Percentiles rank a stretch among this genome's conserved stretches.
Conservation (phyloP, 1,284 basidiomycete species). For the Pseudozyma pruni region DNA sequence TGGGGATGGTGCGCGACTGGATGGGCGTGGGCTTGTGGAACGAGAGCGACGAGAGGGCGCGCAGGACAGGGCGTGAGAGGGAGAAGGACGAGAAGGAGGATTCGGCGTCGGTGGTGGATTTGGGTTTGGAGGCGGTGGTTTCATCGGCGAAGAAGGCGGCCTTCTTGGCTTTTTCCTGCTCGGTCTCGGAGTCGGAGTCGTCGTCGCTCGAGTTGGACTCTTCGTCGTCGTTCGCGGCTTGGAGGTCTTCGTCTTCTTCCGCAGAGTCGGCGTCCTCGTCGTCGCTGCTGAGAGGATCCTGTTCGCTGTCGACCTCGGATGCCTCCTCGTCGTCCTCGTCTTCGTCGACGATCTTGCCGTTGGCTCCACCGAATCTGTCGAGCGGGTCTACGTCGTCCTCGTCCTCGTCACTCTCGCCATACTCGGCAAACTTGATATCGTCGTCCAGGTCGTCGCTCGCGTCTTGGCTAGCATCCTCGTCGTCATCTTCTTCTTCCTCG, state of each 20-base stretch:
- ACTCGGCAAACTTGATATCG: conserved; percentile 35
- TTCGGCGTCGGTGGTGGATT: conserved; percentile 29
- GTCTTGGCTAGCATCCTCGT: conserved; percentile 12
- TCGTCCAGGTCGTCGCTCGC: conserved; percentile 39
- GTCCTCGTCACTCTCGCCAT: conserved; percentile 70
- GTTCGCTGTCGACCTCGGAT: conserved; percentile 56
- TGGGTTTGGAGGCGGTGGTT: conserved; percentile 11
- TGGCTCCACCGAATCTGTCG: conserved; percentile 59
- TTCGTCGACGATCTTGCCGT: conserved; percentile 54
- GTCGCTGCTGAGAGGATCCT: conserved; percentile 37
- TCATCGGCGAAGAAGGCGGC: conserved; percentile 65
- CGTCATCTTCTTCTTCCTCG: conserved; percentile 47
- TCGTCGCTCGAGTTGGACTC: conserved; percentile 38
- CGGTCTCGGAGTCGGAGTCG: conserved; percentile 53
- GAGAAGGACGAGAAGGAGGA: conserved; percentile 82
- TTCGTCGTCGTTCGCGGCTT: conserved; percentile 28
- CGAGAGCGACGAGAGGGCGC: conserved; percentile 82
- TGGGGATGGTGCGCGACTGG: conserved; percentile 98
- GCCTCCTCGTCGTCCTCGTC: conserved; percentile 65
- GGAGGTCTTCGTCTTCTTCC: conserved; percentile 61
- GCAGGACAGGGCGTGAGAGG: conserved; percentile 86
- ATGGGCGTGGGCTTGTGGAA: conserved; percentile 92
- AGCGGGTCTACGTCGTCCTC: conserved; percentile 72
- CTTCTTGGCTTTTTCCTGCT: conserved; percentile 58
- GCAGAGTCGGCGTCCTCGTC: conserved; percentile 17